Evolutionary conservation across 225 moss, liverwort and hornwort species (phyloP), one percentile per base, ranked within the genome.

Genomic region (Pleurozium schreberi): DNA sequence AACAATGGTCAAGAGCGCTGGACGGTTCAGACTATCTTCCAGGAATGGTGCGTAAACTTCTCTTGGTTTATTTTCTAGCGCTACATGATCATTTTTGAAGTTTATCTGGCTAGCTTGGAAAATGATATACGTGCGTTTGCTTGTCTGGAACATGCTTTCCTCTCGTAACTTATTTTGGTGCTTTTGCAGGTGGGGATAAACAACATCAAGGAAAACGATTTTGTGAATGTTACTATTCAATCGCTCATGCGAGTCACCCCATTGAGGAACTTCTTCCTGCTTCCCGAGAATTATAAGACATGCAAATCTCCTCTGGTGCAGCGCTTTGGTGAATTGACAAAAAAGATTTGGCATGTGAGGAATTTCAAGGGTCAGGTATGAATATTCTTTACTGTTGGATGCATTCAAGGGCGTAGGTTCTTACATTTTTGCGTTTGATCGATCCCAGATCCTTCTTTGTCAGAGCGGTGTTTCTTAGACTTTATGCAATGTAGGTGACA

Each of bases 11-110:
- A 43, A 93, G 98, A 89, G 97, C 98, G 59, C 89, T 98, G 84
- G 98, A 97, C 87, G 97, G 98, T 74, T 96, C 98, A 61, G 98
- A 98, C 70, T 98, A 98, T 89, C 93, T 98, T 57, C 98, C 98
- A 58, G 98, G 98, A 88, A 98, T 98, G 98, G 98, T 98, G 81
- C 89, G 97, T 90, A n/a, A 42, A 52, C 69, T 38, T 57, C 4
- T 65, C 59, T 66, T 85, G 52, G 14, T 69, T 82, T 68, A 30
- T 38, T 57, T 90, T 33, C 38, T 84, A 59, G 71, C 82, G 40
- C 43, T 70, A 21, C 70, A 59, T 60, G 14, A 55, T 73, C 38
- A 63, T 14, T 88, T 55, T 65, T n/a, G 18, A 77, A 75, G 75
- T 76, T 55, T 25, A 45, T 64, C 38, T 66, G 57, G 27, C 43